Evolutionary conservation across 129 eudicot genomes (phyloP).

Genomic region (Gnaphalium uliginosum): DNA sequence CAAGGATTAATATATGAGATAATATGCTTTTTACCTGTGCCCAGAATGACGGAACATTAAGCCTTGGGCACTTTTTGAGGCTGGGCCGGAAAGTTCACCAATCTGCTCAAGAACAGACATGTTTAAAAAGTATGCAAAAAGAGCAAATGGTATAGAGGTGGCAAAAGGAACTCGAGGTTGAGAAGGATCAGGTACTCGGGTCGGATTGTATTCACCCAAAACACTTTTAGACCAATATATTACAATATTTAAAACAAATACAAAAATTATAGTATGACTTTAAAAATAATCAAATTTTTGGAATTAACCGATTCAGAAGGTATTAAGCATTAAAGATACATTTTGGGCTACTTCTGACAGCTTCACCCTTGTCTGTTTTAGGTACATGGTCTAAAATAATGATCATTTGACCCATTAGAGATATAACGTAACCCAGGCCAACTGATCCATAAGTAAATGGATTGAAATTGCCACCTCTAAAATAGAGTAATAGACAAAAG

Average conservation of each 20-base stretch:
- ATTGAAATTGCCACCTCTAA: not conserved
- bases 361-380: not conserved
- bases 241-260: not conserved
- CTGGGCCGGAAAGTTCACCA: conserved; percentile 29
- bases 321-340: not conserved
- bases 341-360: not conserved
- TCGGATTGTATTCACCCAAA: not conserved
- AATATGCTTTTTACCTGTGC: conserved; percentile 54
- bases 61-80: conserved; percentile 43
- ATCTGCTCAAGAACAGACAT: conserved; percentile 25
- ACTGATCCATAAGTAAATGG: not conserved
- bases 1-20: not conserved
- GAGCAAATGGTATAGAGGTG: not conserved
- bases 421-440: not conserved
- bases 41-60: conserved; percentile 87
- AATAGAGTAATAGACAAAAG: not conserved
- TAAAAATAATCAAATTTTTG: not conserved
- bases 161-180: not conserved
- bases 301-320: not conserved
- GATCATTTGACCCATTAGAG: not conserved
- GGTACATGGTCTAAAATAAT: not conserved
- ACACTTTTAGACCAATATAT: not conserved
- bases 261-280: not conserved
- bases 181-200: not conserved
- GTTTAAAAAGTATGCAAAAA: not conserved